Evolutionary conservation across 1,284 basidiomycete genomes (phyloP).

Genomic region (Cutaneotrichosporon sp.): DNA sequence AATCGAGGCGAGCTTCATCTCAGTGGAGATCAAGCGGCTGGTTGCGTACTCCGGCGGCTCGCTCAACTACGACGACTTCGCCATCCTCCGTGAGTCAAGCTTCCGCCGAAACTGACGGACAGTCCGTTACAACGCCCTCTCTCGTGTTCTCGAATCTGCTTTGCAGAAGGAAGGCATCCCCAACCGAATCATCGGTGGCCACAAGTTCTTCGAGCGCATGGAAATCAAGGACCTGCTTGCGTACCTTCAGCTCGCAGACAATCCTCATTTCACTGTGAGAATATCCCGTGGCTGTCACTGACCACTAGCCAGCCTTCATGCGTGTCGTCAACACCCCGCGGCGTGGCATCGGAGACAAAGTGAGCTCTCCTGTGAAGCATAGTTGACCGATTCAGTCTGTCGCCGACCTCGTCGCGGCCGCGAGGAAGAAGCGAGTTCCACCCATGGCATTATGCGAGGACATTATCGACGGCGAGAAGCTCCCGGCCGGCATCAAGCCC

Average conservation of each 20-base stretch:
- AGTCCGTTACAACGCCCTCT: constrained; percentile 84
- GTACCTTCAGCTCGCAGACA: constrained; percentile 82
- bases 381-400: constrained; percentile 59
- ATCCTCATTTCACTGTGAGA: constrained; percentile 65
- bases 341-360: constrained; percentile 81
- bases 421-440: constrained; percentile 60
- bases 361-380: constrained; percentile 36
- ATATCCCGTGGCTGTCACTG: background rate
- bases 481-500: constrained; percentile 65
- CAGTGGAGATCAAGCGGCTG: constrained; percentile 75
- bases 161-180: constrained; percentile 78
- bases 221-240: constrained; percentile 85
- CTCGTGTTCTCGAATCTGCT: constrained; percentile 73
- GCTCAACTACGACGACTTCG: constrained; percentile 74
- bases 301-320: constrained; percentile 65
- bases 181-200: constrained; percentile 72
- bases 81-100: constrained; percentile 69
- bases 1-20: constrained; percentile 70
- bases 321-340: constrained; percentile 75
- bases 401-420: constrained; percentile 61
- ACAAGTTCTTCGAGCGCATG: constrained; percentile 83
- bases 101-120: constrained; percentile 16
- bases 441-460: constrained; percentile 65
- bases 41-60: constrained; percentile 72
- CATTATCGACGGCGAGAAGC: constrained; percentile 61